Percentiles rank a stretch among this genome's conserved stretches.
These are phyloP conservation scores for Dalechampia spathulata DNA, from an alignment of 441 rosid genomes.

Conservation along the genomic window DNA sequence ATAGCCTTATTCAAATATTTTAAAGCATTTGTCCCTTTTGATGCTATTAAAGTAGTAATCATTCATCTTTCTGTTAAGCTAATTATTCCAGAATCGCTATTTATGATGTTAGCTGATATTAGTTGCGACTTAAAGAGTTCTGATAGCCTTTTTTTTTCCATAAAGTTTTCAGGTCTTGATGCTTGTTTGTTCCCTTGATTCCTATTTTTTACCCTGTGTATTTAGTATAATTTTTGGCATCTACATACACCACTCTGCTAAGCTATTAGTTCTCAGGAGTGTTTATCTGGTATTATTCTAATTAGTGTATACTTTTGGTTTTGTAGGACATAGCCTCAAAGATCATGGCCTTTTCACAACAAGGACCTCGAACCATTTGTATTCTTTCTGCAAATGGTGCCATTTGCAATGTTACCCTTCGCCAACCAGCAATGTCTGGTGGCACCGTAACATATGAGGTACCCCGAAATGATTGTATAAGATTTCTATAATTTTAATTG, in stretches of 20 bases:
- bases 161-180: neutral
- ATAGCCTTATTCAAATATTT: too few relatives aligned
- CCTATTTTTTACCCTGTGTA: neutral
- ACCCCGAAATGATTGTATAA: conserved; percentile 7
- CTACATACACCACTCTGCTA: neutral
- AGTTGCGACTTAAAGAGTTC: neutral
- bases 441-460: conserved; percentile 81
- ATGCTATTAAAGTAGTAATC: too few relatives aligned
- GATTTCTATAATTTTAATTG: conserved; percentile 1
- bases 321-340: conserved; percentile 78
- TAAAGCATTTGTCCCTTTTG: too few relatives aligned
- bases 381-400: conserved; percentile 96
- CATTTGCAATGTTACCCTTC: conserved; percentile 69
- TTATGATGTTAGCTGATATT: neutral
- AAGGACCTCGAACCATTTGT: conserved; percentile 91
- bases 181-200: neutral
- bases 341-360: conserved; percentile 66
- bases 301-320: neutral
- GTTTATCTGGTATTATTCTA: neutral
- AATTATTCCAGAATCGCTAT: neutral
- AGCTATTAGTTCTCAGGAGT: neutral
- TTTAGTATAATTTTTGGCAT: neutral
- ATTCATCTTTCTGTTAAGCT: too few relatives aligned
- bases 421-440: conserved; percentile 52
- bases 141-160: neutral